Conservation (phyloP, 2,329 filamentous ascomycete genomes). For the Cladosporium austrohemisphaericum region DNA sequence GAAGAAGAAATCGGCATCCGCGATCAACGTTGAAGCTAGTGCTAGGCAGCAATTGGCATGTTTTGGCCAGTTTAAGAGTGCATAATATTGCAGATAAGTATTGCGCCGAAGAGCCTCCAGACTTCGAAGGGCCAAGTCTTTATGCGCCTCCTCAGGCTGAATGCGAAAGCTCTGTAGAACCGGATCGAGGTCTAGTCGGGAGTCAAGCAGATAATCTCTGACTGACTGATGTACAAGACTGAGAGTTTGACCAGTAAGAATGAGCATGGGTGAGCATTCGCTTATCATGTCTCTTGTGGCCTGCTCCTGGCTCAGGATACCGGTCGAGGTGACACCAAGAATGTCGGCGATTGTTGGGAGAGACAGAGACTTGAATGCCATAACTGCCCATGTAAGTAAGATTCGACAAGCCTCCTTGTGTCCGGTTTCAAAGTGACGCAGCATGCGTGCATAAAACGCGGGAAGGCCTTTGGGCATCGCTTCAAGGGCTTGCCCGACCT, state of each 20-base stretch:
- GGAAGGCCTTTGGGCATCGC: not conserved
- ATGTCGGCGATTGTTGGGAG: not conserved
- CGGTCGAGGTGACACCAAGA: not conserved
- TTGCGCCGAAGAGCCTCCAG: no score
- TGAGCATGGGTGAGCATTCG: not conserved
- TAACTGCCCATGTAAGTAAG: not conserved
- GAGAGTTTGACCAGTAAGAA: not conserved
- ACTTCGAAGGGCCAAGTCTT: no score
- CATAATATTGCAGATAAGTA: no score
- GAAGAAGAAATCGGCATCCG: no score
- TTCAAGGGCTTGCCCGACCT: constrained; percentile 6
- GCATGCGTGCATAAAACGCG: not conserved
- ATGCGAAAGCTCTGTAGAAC: not conserved
- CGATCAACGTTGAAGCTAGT: no score
- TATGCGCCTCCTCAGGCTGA: no score
- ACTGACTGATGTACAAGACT: not conserved
- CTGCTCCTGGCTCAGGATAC: not conserved
- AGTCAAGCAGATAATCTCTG: not conserved
- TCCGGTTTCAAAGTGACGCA: not conserved
- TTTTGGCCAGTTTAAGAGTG: no score
- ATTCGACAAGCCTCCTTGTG: not conserved
- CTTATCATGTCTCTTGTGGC: not conserved
- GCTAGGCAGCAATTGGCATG: no score
- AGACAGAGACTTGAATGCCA: not conserved
- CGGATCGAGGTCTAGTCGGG: not conserved